These are phyloP conservation scores for Cladosporium sp. DNA, from an alignment of 2,329 filamentous ascomycete species.

Conservation along the genomic window DNA sequence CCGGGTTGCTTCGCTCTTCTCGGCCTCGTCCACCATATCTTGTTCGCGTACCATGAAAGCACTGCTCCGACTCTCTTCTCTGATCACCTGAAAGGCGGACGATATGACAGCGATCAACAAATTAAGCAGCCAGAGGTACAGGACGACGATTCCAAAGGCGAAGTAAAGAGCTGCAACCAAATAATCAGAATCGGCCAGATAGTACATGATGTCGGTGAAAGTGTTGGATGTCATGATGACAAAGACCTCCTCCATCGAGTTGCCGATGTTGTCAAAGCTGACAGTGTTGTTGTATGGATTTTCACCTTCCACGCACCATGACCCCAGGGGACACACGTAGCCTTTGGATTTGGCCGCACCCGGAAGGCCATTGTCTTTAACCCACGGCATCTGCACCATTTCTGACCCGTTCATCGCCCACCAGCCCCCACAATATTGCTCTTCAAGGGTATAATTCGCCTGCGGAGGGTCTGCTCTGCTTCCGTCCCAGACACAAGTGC, in stretches of 20 bases:
- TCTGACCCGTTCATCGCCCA: slow-evolving; percentile 53
- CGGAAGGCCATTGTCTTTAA: slow-evolving; percentile 55
- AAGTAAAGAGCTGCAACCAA: slow-evolving; percentile 79
- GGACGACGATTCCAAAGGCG: slow-evolving; percentile 73
- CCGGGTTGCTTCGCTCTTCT: slow-evolving; percentile 39
- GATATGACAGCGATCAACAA: slow-evolving; percentile 95
- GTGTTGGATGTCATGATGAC: slow-evolving; percentile 99
- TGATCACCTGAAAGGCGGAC: slow-evolving; percentile 95
- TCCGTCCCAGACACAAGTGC: slow-evolving; percentile 52
- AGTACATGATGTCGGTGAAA: slow-evolving; percentile 92
- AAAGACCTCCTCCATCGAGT: slow-evolving; percentile 92
- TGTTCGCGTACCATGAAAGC: slow-evolving; percentile 80
- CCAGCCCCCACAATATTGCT: slow-evolving; percentile 83
- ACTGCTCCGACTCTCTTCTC: slow-evolving; percentile 91
- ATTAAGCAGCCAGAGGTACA: slow-evolving; percentile 96
- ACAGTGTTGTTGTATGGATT: slow-evolving; percentile 85
- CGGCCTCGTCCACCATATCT: slow-evolving; percentile 40
- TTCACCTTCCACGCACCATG: slow-evolving; percentile 73
- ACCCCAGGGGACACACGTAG: slow-evolving; percentile 81
- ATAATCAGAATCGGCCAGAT: slow-evolving; percentile 89
- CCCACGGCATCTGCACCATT: slow-evolving; percentile 65
- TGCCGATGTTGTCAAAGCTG: slow-evolving; percentile 90
- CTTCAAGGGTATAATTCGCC: slow-evolving; percentile 54
- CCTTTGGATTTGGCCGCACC: slow-evolving; percentile 68
- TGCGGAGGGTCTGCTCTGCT: slow-evolving; percentile 36